Percentiles rank a stretch among this genome's conserved stretches.
Evolutionary conservation across 208 protist species (phyloP).

Genomic region (Acanthamoeba castellanii): DNA sequence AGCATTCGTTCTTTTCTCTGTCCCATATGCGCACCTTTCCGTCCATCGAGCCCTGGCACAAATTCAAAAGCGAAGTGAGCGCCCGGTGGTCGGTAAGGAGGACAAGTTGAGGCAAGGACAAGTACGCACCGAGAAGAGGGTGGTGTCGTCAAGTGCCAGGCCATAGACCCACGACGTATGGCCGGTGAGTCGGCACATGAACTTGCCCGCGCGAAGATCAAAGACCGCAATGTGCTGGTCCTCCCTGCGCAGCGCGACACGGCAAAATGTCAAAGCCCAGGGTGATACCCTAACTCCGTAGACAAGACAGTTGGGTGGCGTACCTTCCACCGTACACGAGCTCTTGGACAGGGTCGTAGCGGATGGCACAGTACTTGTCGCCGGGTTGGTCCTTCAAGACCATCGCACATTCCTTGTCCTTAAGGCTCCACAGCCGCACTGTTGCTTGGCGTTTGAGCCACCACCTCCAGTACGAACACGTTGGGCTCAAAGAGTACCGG

Average conservation of each 20-base stretch:
- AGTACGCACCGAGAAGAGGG: constrained; percentile 15
- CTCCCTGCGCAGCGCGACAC: constrained; percentile 3
- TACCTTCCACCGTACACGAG: constrained; percentile 52
- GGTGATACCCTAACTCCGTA: neutral
- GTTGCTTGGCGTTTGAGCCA: neutral
- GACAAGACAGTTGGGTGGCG: too few species aligned
- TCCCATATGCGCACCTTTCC: constrained; percentile 41
- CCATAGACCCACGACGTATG: constrained; percentile 54
- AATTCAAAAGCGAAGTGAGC: neutral
- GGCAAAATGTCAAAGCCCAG: neutral
- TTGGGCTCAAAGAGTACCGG: neutral
- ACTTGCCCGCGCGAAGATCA: constrained; percentile 50
- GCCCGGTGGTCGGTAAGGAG: too few species aligned
- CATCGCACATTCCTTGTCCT: constrained; percentile 26
- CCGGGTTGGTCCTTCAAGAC: neutral
- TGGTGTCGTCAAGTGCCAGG: neutral
- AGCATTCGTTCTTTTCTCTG: constrained; percentile 42
- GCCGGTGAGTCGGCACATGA: constrained; percentile 24
- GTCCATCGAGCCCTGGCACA: constrained; percentile 42
- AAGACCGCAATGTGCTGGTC: constrained; percentile 46
- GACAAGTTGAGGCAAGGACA: too few species aligned
- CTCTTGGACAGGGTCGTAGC: constrained; percentile 27
- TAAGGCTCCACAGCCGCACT: constrained; percentile 40
- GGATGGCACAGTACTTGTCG: constrained; percentile 51
- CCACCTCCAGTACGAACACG: neutral